phyloP scores from a whole-genome alignment of 2,329 filamentous ascomycete genomes.

The Graphilbum fragrans region DNA sequence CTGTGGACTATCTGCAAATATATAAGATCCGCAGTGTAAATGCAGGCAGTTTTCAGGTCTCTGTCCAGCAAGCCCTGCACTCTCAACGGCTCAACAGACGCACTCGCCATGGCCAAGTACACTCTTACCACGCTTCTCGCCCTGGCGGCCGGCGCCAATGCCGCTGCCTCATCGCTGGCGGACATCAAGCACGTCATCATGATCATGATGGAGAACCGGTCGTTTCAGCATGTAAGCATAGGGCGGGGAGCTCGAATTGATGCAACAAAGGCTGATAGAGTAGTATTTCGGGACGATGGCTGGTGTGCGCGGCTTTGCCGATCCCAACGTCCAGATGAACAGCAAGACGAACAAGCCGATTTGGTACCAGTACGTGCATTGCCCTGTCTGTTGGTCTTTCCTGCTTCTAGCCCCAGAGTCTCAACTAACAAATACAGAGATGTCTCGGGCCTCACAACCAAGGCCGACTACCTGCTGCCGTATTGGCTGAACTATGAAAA shows the following conservation, averaged over 20 bases:
- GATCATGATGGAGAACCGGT: conserved; percentile 37
- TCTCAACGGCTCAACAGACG: neutral
- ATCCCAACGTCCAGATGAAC: conserved; percentile 39
- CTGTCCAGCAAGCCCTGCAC: neutral
- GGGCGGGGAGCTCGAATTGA: no score
- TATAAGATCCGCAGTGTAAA: no score
- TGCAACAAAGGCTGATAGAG: neutral
- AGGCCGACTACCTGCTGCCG: conserved; percentile 31
- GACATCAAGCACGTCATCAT: conserved; percentile 46
- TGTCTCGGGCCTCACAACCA: conserved; percentile 23
- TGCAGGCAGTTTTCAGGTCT: no score
- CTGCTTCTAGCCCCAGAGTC: neutral
- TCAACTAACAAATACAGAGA: conserved; percentile 13
- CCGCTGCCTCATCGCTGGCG: conserved; percentile 25
- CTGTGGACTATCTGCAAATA: no score
- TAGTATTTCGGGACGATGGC: conserved; percentile 43
- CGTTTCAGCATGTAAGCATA: conserved; percentile 18
- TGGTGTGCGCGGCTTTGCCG: conserved; percentile 40
- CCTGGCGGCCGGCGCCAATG: conserved; percentile 10
- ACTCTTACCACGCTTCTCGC: conserved; percentile 7
- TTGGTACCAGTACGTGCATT: conserved; percentile 33
- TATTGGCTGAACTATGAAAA: conserved; percentile 41
- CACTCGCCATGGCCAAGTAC: conserved; percentile 9
- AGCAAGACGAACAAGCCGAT: conserved; percentile 27
- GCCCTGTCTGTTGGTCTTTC: neutral